Base-by-base conservation (phyloP, 371 early-diverging fungal species). In the Chytridiales sp. region DNA sequence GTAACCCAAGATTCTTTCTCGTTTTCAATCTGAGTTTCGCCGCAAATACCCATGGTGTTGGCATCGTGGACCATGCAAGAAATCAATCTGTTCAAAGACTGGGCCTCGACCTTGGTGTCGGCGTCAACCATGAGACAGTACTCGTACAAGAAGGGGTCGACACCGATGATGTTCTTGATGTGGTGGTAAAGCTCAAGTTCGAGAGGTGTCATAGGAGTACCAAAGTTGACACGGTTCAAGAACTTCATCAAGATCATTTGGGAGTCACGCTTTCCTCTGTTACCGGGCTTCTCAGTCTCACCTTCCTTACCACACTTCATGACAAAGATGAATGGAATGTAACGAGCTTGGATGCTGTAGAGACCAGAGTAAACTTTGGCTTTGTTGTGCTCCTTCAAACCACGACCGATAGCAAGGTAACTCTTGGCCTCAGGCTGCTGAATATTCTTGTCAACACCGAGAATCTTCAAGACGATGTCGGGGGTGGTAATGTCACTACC, bases 211-310 rank as follows among this genome's bases (percentile, higher is more conserved):
- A 95, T 87, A 50, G 68, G 70, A 17, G 67, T 36, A 50, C 93
- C 87, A 74, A 89, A 93, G 70, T 96, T 92, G 15, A 99, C 91
- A 74, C 92, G 91, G 75, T 93, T 92, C 69, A 99, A 86, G 78
- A 99, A 99, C 63, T 88, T 85, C 99, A 99, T 98, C 66, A 92
- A 85, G 54, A 99, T 87, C 79, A 99, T 90, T 79, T 99, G 99
- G 30, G 97, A 95, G 80, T 99, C 99, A 66, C 99, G 91, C 82
- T 99, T 99, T 67, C 99, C 99, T 87, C 68, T 88, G 90, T 51
- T 96, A 88, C 58, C 92, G 79, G 29, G 87, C 84, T 44, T 82
- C 77, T 32, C 74, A 68, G 79, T 74, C 55, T 91, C 89, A 34
- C 68, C 70, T 4, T 82, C 83, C 17, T 81, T 84, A 27, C 99